Percentiles rank a stretch among this genome's conserved stretches.
Evolutionary conservation across 805 yeast species (phyloP).

Genomic region (Cyberlindnera saturnus): DNA sequence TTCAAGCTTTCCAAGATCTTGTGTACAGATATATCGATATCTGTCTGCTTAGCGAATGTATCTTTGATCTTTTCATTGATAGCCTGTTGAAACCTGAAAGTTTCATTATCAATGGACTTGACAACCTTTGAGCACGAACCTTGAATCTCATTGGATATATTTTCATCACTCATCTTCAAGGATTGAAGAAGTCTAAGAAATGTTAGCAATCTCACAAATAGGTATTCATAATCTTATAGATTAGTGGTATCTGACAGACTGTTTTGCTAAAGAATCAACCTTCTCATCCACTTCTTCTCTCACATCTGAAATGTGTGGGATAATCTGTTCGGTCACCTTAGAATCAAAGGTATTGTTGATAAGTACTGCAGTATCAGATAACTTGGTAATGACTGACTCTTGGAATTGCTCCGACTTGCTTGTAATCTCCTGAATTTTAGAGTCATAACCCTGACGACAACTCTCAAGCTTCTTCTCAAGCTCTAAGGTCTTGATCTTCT

Average conservation of each 20-base stretch:
- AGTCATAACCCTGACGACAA: conserved; percentile 16
- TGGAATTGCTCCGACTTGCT: conserved; percentile 1
- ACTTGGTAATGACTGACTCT: conserved; percentile 1
- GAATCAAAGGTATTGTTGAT: background rate
- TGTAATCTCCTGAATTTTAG: conserved; percentile 2
- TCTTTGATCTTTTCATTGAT: background rate
- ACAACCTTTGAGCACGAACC: background rate
- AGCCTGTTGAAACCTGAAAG: background rate
- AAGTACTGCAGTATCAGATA: conserved; percentile 1
- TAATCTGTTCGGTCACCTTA: background rate
- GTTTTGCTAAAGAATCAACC: conserved; percentile 4
- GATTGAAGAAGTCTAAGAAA: conserved; percentile 1
- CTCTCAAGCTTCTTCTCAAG: conserved; percentile 20
- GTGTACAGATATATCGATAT: background rate
- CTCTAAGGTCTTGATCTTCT: conserved; percentile 32
- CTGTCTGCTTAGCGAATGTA: background rate
- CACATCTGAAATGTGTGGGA: background rate
- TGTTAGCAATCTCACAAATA: background rate
- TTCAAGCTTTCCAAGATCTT: background rate
- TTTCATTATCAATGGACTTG: background rate
- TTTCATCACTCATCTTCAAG: background rate
- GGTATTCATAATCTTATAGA: background rate
- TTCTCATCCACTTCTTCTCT: background rate
- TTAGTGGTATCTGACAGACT: conserved; percentile 4
- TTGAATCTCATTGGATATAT: background rate